Conservation (phyloP, 2,329 filamentous ascomycete genomes). For the Aureobasidium namibiae region DNA sequence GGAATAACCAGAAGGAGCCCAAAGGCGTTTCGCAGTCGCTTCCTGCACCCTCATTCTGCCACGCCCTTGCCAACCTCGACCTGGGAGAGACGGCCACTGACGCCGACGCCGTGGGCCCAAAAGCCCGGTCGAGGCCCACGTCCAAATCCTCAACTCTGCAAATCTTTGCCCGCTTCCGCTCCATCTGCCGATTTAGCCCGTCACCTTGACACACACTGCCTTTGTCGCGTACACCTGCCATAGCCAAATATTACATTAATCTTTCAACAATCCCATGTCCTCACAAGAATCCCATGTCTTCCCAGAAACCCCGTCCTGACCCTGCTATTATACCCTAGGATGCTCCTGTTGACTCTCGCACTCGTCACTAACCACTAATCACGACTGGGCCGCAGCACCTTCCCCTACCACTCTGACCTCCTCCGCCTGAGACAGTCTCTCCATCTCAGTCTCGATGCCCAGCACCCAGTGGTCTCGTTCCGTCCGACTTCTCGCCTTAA, state of each 20-base stretch:
- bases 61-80: neutral
- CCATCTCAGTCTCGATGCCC: slow-evolving; percentile 58
- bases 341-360: neutral
- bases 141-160: neutral
- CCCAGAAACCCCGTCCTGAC: neutral
- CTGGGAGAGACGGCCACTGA: neutral
- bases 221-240: too few relatives aligned
- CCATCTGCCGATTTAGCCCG: too few relatives aligned
- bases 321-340: neutral
- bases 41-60: neutral
- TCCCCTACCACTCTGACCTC: slow-evolving; percentile 39
- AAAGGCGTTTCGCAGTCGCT: too few relatives aligned
- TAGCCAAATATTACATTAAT: too few relatives aligned
- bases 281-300: neutral
- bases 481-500: slow-evolving; percentile 55
- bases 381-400: neutral
- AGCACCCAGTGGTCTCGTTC: slow-evolving; percentile 63
- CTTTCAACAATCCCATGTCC: too few relatives aligned
- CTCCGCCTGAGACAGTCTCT: slow-evolving; percentile 45
- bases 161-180: neutral
- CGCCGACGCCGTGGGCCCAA: too few relatives aligned
- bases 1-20: too few relatives aligned
- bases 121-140: neutral
- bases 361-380: neutral
- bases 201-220: too few relatives aligned